Conservation (phyloP, 1,284 basidiomycete species). For the Xerocomus nothofagi region DNA sequence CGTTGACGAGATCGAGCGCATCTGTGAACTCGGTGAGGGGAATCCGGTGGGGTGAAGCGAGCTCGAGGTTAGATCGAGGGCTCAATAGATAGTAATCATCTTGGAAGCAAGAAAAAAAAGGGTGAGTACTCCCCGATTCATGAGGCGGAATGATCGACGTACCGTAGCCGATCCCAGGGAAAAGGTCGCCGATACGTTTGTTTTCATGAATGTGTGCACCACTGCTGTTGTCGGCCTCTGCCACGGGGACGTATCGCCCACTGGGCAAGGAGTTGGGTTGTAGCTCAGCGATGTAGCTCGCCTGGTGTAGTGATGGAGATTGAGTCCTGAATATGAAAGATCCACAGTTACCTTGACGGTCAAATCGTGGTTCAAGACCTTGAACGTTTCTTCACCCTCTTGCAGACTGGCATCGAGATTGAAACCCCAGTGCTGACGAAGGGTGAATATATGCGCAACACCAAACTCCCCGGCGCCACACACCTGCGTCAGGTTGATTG, state of each 20-base stretch:
- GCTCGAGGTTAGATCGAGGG: constrained; percentile 38
- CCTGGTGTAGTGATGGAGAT: constrained; percentile 33
- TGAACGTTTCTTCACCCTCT: constrained; percentile 41
- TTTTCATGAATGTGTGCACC: constrained; percentile 51
- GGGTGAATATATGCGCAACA: not conserved
- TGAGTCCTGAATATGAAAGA: not conserved
- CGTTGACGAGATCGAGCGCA: constrained; percentile 47
- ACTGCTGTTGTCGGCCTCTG: constrained; percentile 40
- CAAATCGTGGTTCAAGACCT: constrained; percentile 57
- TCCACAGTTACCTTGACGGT: constrained; percentile 49
- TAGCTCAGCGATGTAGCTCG: constrained; percentile 56
- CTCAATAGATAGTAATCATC: constrained; percentile 68
- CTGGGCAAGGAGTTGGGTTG: constrained; percentile 51
- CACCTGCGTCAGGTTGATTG: constrained; percentile 74
- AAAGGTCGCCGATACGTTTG: constrained; percentile 52
- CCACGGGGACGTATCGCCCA: constrained; percentile 49
- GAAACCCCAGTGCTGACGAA: constrained; percentile 72
- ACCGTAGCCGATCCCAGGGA: constrained; percentile 63
- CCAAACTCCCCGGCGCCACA: constrained; percentile 1
- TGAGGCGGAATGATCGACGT: constrained; percentile 16
- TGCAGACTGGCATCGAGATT: constrained; percentile 69
- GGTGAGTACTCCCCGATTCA: not conserved
- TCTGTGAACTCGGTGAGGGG: constrained; percentile 32
- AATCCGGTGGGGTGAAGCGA: constrained; percentile 41
- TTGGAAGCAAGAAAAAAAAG: constrained; percentile 25